phyloP scores from a whole-genome alignment of 768 basidiomycete species.

The Naganishia randhawae region DNA sequence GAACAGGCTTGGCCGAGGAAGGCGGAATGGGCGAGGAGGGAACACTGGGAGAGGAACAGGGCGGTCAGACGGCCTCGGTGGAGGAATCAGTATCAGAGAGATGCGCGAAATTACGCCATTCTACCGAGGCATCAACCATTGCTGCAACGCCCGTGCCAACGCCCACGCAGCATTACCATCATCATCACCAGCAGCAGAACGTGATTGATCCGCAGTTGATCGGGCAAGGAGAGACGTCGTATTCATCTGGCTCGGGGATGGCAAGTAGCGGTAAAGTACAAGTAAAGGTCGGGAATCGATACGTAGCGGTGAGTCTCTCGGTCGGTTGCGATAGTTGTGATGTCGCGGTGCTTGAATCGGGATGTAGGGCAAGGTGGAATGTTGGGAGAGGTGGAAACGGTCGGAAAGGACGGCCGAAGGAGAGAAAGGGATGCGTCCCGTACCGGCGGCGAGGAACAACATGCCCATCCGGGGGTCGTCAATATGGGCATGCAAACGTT shows the following conservation, averaged over 20 bases:
- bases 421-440: too few species aligned
- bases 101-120: not conserved
- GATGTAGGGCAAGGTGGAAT: too few species aligned
- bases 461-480: too few species aligned
- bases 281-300: conserved; percentile 6
- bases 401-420: too few species aligned
- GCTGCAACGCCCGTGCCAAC: too few species aligned
- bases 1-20: not conserved
- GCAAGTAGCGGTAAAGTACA: not conserved
- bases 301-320: conserved; percentile 4
- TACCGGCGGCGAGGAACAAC: too few species aligned
- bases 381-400: too few species aligned
- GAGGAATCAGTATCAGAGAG: not conserved
- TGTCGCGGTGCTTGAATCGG: not conserved
- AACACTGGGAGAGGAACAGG: not conserved
- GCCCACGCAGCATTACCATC: not conserved
- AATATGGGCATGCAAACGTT: too few species aligned
- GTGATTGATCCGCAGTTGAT: not conserved
- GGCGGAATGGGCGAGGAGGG: not conserved
- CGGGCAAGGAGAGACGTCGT: not conserved
- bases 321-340: not conserved
- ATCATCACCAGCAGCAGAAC: conserved; percentile 3
- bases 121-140: not conserved
- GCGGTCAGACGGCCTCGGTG: not conserved
- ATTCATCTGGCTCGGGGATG: not conserved